A percentile compares a stretch with the other conserved stretches of the same genome.
Evolutionary conservation across 345 rosid genomes (phyloP).

Genomic region (Excoecaria agallocha): DNA sequence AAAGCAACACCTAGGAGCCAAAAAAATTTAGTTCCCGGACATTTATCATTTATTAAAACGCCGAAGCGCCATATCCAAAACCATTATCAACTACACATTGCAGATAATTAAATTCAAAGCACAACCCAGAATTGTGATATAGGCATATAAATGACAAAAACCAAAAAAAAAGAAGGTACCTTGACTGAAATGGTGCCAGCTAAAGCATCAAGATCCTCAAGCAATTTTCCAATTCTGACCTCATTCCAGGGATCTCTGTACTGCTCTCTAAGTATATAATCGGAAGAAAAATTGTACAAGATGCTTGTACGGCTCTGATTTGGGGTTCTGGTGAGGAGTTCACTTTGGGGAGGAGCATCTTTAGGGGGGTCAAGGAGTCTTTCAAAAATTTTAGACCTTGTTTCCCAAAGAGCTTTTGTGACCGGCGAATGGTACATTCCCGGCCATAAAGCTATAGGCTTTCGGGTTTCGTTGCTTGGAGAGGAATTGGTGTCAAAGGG

Average conservation of each 20-base stretch:
- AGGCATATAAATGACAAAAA: neutral
- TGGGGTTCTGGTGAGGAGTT: slow-evolving; percentile 56
- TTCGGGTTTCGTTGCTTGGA: slow-evolving; percentile 30
- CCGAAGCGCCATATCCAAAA: neutral
- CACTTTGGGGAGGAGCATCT: slow-evolving; percentile 83
- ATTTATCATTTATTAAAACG: neutral
- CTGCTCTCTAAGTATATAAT: slow-evolving; percentile 68
- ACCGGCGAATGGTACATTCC: slow-evolving; percentile 90
- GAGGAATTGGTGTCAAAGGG: slow-evolving; percentile 34
- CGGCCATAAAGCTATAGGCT: slow-evolving; percentile 80
- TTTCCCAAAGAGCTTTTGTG: slow-evolving; percentile 76
- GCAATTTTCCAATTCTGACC: slow-evolving; percentile 79
- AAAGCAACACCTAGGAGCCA: neutral
- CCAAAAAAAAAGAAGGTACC: slow-evolving; percentile 32
- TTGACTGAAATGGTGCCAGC: slow-evolving; percentile 89
- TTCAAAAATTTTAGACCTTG: slow-evolving; percentile 71
- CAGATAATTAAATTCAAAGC: slow-evolving; percentile 8
- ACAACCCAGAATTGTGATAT: neutral
- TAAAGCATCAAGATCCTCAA: slow-evolving; percentile 88
- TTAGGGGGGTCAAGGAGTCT: slow-evolving; percentile 68
- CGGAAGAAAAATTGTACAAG: slow-evolving; percentile 61
- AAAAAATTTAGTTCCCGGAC: neutral
- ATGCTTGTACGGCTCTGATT: slow-evolving; percentile 68
- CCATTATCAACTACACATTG: neutral
- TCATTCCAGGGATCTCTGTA: slow-evolving; percentile 93